phyloP scores from a whole-genome alignment of 441 rosid species.

The Mallotus japonicus region DNA sequence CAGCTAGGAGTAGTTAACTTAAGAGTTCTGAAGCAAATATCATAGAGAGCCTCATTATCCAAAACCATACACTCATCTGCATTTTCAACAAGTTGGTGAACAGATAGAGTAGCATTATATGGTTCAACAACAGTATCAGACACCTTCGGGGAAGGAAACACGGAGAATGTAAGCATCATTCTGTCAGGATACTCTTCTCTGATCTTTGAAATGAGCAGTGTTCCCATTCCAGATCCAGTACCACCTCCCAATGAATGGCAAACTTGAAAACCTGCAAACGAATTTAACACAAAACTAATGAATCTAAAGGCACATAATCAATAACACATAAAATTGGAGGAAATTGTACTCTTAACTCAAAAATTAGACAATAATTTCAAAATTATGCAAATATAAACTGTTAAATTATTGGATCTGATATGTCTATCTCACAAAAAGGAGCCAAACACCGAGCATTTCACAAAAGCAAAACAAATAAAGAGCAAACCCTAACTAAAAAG shows the following conservation, averaged over 20 bases:
- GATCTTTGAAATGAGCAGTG: slow-evolving; percentile 48
- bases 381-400: no score
- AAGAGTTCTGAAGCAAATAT: slow-evolving; percentile 60
- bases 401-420: no score
- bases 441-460: background rate
- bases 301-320: background rate
- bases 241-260: slow-evolving; percentile 62
- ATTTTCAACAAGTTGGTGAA: slow-evolving; percentile 53
- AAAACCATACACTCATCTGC: slow-evolving; percentile 61
- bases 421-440: no score
- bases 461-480: background rate
- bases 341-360: background rate
- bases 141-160: slow-evolving; percentile 59
- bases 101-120: slow-evolving; percentile 52
- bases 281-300: background rate
- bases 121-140: slow-evolving; percentile 66
- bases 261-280: slow-evolving; percentile 50
- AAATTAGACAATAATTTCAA: no score
- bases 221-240: slow-evolving; percentile 65
- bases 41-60: slow-evolving; percentile 58
- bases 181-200: slow-evolving; percentile 51
- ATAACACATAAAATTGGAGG: background rate
- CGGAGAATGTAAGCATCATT: slow-evolving; percentile 62
- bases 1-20: slow-evolving; percentile 63
- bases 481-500: background rate